phyloP scores from a whole-genome alignment of 2,329 filamentous ascomycete species.

The Diaporthe ilicicola region DNA sequence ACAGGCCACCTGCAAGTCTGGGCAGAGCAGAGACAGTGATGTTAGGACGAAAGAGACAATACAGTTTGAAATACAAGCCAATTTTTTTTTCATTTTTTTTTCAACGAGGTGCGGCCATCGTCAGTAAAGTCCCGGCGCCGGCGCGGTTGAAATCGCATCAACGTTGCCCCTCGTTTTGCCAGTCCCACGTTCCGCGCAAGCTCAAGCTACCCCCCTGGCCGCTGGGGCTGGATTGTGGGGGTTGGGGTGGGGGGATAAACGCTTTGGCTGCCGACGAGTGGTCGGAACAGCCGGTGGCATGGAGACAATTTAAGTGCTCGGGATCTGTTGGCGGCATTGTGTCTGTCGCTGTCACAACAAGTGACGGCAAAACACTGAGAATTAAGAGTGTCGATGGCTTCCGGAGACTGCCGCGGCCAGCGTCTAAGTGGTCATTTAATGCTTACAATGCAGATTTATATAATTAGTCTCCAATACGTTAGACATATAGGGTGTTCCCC shows the following conservation, averaged over 20 bases:
- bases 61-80: background rate
- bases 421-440: background rate
- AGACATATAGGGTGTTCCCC: no score
- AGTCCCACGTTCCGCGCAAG: background rate
- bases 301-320: background rate
- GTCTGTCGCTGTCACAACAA: background rate
- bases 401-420: background rate
- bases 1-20: background rate
- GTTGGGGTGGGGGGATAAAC: slow-evolving; percentile 22
- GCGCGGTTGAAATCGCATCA: slow-evolving; percentile 9
- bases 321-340: slow-evolving; percentile 8
- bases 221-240: background rate
- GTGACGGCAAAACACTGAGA: no score
- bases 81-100: no score
- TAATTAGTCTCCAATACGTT: no score
- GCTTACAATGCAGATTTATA: background rate
- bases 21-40: no score
- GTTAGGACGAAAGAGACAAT: no score
- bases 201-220: slow-evolving; percentile 3
- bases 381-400: background rate
- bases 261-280: slow-evolving; percentile 1
- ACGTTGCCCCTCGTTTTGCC: slow-evolving; percentile 22
- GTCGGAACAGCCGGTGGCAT: background rate
- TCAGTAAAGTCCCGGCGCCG: slow-evolving; percentile 11
- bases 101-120: background rate